A percentile compares a stretch with the other conserved stretches of the same genome.
Conservation (phyloP, 345 rosid genomes). For the Eucalyptus curtisii region DNA sequence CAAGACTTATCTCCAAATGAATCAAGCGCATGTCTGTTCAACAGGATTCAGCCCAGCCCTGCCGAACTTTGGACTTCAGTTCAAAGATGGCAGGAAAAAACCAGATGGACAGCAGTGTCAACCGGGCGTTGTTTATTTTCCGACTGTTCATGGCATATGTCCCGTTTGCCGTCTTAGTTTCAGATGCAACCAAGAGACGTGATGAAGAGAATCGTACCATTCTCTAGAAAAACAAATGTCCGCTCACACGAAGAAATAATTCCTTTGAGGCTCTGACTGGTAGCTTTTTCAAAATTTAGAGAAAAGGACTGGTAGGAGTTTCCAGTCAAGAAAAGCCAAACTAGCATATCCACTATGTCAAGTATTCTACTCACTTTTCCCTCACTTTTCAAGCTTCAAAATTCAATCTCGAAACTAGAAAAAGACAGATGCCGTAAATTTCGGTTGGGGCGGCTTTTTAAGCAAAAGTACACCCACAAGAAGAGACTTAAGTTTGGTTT, state of each 20-base stretch:
- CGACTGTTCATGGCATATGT: neutral
- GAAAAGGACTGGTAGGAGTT: neutral
- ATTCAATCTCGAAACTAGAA: neutral
- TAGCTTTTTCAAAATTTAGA: neutral
- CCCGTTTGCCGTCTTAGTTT: neutral
- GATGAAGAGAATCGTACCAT: neutral
- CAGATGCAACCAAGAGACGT: neutral
- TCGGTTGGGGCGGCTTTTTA: neutral
- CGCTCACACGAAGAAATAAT: neutral
- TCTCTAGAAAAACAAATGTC: neutral
- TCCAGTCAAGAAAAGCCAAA: neutral
- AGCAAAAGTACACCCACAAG: neutral
- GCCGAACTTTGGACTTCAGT: neutral
- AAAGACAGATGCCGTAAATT: neutral
- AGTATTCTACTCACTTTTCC: neutral
- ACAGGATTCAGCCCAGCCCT: neutral
- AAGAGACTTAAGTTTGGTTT: neutral
- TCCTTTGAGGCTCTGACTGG: neutral
- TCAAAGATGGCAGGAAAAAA: neutral
- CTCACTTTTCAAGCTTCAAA: neutral
- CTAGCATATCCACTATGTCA: neutral
- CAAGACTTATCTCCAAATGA: neutral
- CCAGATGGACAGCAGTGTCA: neutral
- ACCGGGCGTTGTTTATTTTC: neutral
- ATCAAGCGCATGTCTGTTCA: neutral